Evolutionary conservation across 371 early-diverging fungal species (phyloP), one percentile per base, ranked within the genome.

Genomic region (Rhizopus delemar): DNA sequence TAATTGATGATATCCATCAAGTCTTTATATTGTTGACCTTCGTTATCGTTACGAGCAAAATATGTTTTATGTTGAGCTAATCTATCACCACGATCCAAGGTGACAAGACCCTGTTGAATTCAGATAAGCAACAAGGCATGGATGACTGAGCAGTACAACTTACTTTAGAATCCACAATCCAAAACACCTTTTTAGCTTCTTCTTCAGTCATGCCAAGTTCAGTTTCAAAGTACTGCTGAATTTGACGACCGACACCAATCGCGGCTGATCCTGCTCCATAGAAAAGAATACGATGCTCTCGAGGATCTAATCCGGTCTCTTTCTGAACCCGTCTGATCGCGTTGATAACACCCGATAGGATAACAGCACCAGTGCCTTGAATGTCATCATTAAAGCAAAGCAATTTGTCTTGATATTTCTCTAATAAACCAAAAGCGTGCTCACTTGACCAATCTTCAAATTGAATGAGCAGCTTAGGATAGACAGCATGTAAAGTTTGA

Each of bases 391-490:
- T 94, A 73, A 94, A 94, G 69, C 85, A 87, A 49, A 85, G 78
- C 32, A 81, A 79, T 38, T 74, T 60, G 45, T 90, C 62, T 56
- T 90, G 86, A 71, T 92, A 90, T 52, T 80, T 78, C 12, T 84
- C 75, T 15, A 91, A 63, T 15, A 92, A 66, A 5, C 82, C 90
- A 70, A 91, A 90, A 4, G 93, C 82, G 53, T 94, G 94, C 59
- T 93, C 93, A 8, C 92, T 88, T 8, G 92, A 90, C 73, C 93
- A 96, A 66, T 96, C 97, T 67, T 96, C 97, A 60, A 94, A 95
- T 75, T 96, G 97, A 39, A 96, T 85, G 22, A 96, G 66, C 53
- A 94, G 52, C 5, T 85, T 68, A 15, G 94, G 94, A 78, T 89
- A 91, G 9, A 85, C 82, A 28, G 63, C 63, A 29, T 78, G 76